These are phyloP conservation scores for Tylopilus intermedius DNA, from an alignment of 768 basidiomycete genomes.

Conservation along the genomic window DNA sequence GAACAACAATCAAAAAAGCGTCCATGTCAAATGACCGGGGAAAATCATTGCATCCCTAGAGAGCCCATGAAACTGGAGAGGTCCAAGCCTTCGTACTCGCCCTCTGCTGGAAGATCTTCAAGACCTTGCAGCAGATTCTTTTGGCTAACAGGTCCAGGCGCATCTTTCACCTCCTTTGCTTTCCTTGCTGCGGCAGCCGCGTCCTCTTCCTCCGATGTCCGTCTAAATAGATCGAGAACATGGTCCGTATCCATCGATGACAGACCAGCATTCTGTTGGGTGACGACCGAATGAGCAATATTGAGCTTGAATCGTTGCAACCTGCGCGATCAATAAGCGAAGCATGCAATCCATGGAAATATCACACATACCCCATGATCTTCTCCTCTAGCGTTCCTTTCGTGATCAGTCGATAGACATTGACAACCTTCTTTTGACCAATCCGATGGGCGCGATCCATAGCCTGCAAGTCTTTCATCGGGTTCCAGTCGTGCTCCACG, in stretches of 20 bases:
- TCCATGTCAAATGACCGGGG: constrained; percentile 17
- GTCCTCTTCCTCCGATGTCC: constrained; percentile 74
- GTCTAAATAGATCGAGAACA: constrained; percentile 88
- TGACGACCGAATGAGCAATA: constrained; percentile 94
- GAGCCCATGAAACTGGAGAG: constrained; percentile 86
- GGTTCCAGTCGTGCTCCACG: constrained; percentile 99
- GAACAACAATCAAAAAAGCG: constrained; percentile 12
- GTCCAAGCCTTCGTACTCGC: constrained; percentile 87
- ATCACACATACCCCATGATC: constrained; percentile 87
- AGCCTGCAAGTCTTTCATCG: constrained; percentile 98
- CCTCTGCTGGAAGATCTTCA: constrained; percentile 87
- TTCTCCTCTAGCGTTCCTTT: constrained; percentile 98
- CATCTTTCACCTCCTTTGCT: constrained; percentile 48
- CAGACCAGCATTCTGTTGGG: constrained; percentile 92
- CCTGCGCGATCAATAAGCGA: constrained; percentile 37
- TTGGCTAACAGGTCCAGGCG: constrained; percentile 57
- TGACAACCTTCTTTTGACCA: constrained; percentile 98
- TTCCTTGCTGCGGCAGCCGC: constrained; percentile 46
- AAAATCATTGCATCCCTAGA: constrained; percentile 45
- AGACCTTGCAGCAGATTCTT: constrained; percentile 86
- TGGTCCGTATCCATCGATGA: constrained; percentile 96
- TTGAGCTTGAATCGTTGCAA: constrained; percentile 98
- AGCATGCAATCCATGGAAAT: neutral
- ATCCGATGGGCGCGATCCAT: constrained; percentile 99
- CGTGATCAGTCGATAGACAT: constrained; percentile 95